A percentile compares a stretch with the other conserved stretches of the same genome.
Conservation (phyloP, 2,329 filamentous ascomycete species). For the Annulohypoxylon truncatum region DNA sequence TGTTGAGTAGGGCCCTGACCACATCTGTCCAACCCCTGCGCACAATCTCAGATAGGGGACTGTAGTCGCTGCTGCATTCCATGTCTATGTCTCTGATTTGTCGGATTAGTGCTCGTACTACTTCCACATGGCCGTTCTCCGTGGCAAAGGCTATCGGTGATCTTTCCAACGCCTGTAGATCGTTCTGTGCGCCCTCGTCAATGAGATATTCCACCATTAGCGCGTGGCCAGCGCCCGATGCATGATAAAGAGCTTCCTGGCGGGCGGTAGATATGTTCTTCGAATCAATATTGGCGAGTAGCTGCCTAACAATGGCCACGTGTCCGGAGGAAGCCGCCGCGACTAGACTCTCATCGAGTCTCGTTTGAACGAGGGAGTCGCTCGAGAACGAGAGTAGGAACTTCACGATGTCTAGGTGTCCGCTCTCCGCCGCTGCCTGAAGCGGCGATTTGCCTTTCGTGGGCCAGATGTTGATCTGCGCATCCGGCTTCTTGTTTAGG, state of each 20-base stretch:
- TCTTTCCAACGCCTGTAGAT: not conserved
- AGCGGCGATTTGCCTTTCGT: not conserved
- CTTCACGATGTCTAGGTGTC: not conserved
- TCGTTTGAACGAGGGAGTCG: not conserved
- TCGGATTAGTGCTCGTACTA: not conserved
- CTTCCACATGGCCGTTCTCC: not conserved
- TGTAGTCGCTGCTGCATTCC: not conserved
- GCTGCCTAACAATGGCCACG: not conserved
- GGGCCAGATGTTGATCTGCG: not conserved
- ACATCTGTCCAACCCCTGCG: not conserved
- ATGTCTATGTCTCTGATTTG: not conserved
- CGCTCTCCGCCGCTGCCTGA: not conserved
- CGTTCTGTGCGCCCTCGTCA: not conserved
- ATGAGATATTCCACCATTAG: not conserved
- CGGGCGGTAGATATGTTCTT: not conserved
- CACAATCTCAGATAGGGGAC: not conserved
- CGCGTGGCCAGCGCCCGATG: not conserved
- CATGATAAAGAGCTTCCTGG: too few species aligned
- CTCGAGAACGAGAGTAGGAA: not conserved
- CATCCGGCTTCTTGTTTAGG: not conserved
- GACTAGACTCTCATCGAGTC: too few species aligned
- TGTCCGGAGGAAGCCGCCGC: not conserved
- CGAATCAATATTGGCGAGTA: not conserved
- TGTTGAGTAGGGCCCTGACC: not conserved
- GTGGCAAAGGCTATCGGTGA: not conserved